Evolutionary conservation across 305 asterid genomes (phyloP).

Genomic region (Fraxinus xanthoxyloides): DNA sequence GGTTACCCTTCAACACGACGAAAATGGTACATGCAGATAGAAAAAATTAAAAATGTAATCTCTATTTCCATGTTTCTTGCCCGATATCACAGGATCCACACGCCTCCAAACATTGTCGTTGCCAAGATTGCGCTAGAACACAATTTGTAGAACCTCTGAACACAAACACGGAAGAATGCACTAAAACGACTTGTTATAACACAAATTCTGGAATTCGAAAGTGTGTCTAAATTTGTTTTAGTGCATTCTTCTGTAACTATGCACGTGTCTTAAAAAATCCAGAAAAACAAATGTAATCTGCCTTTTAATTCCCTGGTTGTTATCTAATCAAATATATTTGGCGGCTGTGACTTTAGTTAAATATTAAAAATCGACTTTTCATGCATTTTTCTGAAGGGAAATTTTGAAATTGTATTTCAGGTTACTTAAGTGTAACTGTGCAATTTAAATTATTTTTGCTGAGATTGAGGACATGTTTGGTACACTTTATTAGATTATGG

Average conservation of each 20-base stretch:
- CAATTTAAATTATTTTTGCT: too few relatives aligned
- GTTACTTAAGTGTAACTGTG: background rate
- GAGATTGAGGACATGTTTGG: too few relatives aligned
- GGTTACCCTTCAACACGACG: background rate
- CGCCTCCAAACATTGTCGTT: background rate
- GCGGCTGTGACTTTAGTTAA: background rate
- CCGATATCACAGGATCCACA: background rate
- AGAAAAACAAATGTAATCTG: background rate
- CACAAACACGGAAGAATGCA: background rate
- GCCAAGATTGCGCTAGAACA: background rate
- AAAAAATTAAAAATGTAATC: background rate
- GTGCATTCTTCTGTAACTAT: background rate
- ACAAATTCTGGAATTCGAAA: background rate
- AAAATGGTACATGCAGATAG: background rate
- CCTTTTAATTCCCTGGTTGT: background rate
- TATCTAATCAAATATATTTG: background rate
- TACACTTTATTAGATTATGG: too few relatives aligned
- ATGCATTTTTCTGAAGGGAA: background rate
- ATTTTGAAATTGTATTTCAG: background rate
- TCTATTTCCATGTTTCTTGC: background rate
- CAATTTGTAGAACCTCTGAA: background rate
- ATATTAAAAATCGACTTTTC: background rate
- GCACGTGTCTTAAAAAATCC: background rate
- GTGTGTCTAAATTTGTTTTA: background rate
- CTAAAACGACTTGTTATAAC: background rate